Base-by-base conservation (phyloP, 73 alveolate genomes). In the Loxodes magnus region DNA sequence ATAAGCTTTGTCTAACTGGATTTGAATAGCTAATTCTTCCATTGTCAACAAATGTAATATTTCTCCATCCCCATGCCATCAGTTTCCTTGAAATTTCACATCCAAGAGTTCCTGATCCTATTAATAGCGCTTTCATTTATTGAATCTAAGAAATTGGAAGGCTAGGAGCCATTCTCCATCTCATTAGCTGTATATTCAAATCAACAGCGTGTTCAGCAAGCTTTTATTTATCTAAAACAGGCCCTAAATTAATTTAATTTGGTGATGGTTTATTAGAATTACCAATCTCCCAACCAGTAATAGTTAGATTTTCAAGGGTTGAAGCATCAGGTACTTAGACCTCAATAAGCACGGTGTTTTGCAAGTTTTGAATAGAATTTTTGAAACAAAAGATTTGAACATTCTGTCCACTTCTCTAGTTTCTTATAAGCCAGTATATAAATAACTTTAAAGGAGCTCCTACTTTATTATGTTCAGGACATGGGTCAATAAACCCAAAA, bases 51-150 rank as follows among this genome's bases (percentile, higher is more conserved):
- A 92, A 88, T 4, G 99, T 92, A 26, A 92, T 85, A 41, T 88
- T 69, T 56, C 94, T 83, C 43, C 76, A 76, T 5, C 99, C 99
- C 99, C 99, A 92, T 0, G 94, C 95, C 3, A 92, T 63, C 12
- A 92, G 54, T 50, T 87, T 80, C 43, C 99, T 58, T 23, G 93
- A 77, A 2, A 92, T 79, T 62, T 92, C 81, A 60, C 97, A 92
- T 5, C 99, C 99, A 27, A 92, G 73, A 5, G 97, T 84, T 10
- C 99, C 99, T 3, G 99, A 88, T 7, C 99, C 99, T 14, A 92
- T 65, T 51, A 92, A 58, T 21, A 92, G 67, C 55, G 85, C 70
- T 63, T 77, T 85, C 23, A 66, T 65, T 3, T 61, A 49, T 43
- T 79, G 58, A 19, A 92, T 55, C 3, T 69, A 56, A 3, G 85